A percentile compares a stretch with the other conserved stretches of the same genome.
Evolutionary conservation across 495 filamentous ascomycete genomes (phyloP).

Genomic region (Penicillium manginii): DNA sequence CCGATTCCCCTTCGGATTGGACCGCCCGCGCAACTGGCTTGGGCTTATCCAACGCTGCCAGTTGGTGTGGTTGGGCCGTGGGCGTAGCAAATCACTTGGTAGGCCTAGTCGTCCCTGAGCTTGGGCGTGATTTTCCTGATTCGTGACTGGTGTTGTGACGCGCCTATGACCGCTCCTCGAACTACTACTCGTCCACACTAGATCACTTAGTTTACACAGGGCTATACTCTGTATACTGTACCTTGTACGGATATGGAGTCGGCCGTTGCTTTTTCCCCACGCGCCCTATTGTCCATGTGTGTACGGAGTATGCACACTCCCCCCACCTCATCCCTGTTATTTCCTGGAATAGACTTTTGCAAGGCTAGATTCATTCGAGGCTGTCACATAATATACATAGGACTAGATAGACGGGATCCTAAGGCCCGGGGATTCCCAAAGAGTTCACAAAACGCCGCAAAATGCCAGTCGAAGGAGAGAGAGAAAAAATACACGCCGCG

Average conservation of each 20-base stretch:
- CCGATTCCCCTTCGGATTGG: slow-evolving; percentile 24
- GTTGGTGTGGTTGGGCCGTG: slow-evolving; percentile 36
- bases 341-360: background rate
- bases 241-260: no score
- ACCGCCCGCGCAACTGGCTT: slow-evolving; percentile 22
- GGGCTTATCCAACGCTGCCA: slow-evolving; percentile 31
- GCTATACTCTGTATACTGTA: background rate
- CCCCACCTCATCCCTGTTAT: no score
- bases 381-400: slow-evolving; percentile 21
- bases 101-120: background rate
- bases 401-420: slow-evolving; percentile 8
- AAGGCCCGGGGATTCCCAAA: background rate
- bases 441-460: slow-evolving; percentile 2
- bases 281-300: no score
- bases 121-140: background rate
- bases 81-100: background rate
- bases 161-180: background rate
- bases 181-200: background rate
- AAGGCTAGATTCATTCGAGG: background rate
- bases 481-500: background rate
- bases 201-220: background rate
- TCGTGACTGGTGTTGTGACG: background rate
- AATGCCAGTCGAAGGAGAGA: slow-evolving; percentile 1
- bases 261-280: no score
- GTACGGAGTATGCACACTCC: no score